These are phyloP conservation scores for Kazachstania psychrophila DNA, from an alignment of 805 yeast genomes.

Conservation along the genomic window DNA sequence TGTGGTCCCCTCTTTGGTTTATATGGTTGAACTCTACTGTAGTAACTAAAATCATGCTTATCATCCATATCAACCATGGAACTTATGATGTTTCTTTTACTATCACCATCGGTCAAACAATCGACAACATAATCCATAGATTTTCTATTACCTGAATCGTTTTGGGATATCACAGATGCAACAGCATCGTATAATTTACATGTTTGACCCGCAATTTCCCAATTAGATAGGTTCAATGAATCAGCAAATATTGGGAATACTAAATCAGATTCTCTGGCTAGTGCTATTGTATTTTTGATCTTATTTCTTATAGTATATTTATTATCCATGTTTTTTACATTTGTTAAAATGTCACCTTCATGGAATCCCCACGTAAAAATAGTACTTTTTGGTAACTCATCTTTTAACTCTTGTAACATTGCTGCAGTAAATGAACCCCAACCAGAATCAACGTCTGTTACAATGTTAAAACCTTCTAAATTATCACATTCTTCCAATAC, in stretches of 20 bases:
- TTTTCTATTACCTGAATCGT: slow-evolving; percentile 8
- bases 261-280: slow-evolving; percentile 42
- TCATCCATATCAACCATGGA: slow-evolving; percentile 9
- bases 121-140: slow-evolving; percentile 17
- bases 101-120: slow-evolving; percentile 17
- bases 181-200: slow-evolving; percentile 21
- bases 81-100: slow-evolving; percentile 18
- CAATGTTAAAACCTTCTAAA: slow-evolving; percentile 58
- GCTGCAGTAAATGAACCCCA: slow-evolving; percentile 74
- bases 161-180: slow-evolving; percentile 15
- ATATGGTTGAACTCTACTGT: slow-evolving; percentile 9
- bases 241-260: slow-evolving; percentile 43
- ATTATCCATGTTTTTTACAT: slow-evolving; percentile 9
- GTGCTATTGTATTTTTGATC: slow-evolving; percentile 40
- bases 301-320: slow-evolving; percentile 24
- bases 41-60: slow-evolving; percentile 16
- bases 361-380: slow-evolving; percentile 41
- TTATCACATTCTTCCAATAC: slow-evolving; percentile 68
- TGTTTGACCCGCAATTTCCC: slow-evolving; percentile 24
- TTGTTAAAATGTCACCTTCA: slow-evolving; percentile 19
- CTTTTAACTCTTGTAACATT: slow-evolving; percentile 47
- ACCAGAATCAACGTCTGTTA: slow-evolving; percentile 63
- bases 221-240: slow-evolving; percentile 15
- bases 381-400: slow-evolving; percentile 51
- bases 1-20: slow-evolving; percentile 2